Evolutionary conservation across 2,329 filamentous ascomycete genomes (phyloP).

Genomic region (Emmonsiellopsis sp.): DNA sequence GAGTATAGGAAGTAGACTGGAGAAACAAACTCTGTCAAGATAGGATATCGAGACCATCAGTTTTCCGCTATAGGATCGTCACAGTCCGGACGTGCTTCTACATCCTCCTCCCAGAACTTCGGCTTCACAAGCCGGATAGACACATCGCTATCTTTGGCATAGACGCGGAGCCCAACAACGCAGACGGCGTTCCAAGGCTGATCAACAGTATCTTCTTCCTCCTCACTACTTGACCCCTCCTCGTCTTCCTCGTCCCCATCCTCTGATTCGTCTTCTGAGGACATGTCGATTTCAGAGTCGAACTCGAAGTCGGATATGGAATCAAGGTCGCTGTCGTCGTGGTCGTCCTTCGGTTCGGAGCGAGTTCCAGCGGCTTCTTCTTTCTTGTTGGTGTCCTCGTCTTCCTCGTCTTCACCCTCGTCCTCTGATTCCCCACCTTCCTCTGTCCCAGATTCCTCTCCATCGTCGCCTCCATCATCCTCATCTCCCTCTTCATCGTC

Average conservation of each 20-base stretch:
- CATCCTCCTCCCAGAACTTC: slow-evolving; percentile 26
- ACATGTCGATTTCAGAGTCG: slow-evolving; percentile 35
- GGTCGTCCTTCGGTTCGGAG: too few species aligned
- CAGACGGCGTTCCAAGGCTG: slow-evolving; percentile 53
- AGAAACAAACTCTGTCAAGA: background rate
- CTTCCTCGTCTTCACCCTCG: background rate
- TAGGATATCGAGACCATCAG: background rate
- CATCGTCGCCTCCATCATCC: background rate
- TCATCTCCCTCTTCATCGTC: too few species aligned
- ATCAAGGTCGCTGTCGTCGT: slow-evolving; percentile 24
- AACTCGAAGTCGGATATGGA: slow-evolving; percentile 34
- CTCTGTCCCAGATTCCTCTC: too few species aligned
- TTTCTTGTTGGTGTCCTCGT: background rate
- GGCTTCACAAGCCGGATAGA: slow-evolving; percentile 45
- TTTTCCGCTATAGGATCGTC: slow-evolving; percentile 29
- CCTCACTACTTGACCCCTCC: slow-evolving; percentile 12
- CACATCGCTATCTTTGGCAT: slow-evolving; percentile 43
- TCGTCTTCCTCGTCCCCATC: slow-evolving; percentile 4
- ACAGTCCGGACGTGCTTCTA: slow-evolving; percentile 34
- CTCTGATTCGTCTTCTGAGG: slow-evolving; percentile 19
- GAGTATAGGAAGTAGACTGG: background rate
- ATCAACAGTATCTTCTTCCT: slow-evolving; percentile 10
- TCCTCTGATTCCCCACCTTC: background rate
- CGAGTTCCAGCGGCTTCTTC: too few species aligned
- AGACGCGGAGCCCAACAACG: slow-evolving; percentile 51